Evolutionary conservation across 805 yeast genomes (phyloP).

Genomic region (Spathaspora gorwiae): DNA sequence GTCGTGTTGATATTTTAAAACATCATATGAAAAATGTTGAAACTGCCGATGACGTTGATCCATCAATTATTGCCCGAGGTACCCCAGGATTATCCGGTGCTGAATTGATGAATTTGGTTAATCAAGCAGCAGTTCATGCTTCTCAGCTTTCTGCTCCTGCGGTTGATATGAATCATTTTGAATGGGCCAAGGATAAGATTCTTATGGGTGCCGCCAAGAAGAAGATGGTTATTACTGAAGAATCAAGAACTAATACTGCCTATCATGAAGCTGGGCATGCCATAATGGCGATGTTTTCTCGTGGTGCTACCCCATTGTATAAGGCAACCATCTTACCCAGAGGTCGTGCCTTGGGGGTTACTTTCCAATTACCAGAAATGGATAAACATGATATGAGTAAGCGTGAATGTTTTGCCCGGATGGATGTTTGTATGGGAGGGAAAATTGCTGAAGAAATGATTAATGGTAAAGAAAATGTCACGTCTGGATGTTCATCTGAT

Average conservation of each 20-base stretch:
- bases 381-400: constrained; percentile 93
- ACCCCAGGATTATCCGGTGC: constrained; percentile 99
- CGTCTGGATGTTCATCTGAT: constrained; percentile 94
- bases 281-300: constrained; percentile 90
- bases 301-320: constrained; percentile 91
- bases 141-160: constrained; percentile 87
- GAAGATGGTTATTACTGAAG: constrained; percentile 97
- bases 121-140: constrained; percentile 97
- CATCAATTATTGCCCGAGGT: constrained; percentile 88
- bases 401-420: constrained; percentile 81
- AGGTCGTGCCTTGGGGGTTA: constrained; percentile 94
- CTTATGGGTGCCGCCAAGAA: constrained; percentile 97
- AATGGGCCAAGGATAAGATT: constrained; percentile 99
- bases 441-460: constrained; percentile 93
- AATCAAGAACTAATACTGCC: constrained; percentile 88
- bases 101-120: constrained; percentile 88
- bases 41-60: constrained; percentile 78
- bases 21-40: constrained; percentile 93
- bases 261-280: constrained; percentile 99
- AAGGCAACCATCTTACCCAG: constrained; percentile 96
- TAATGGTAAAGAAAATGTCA: constrained; percentile 87
- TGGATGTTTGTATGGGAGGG: constrained; percentile 99
- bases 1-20: constrained; percentile 85
- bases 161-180: constrained; percentile 88
- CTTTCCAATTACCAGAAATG: constrained; percentile 97